Evolutionary conservation across 805 yeast species (phyloP).

Genomic region (Torulaspora quercuum): DNA sequence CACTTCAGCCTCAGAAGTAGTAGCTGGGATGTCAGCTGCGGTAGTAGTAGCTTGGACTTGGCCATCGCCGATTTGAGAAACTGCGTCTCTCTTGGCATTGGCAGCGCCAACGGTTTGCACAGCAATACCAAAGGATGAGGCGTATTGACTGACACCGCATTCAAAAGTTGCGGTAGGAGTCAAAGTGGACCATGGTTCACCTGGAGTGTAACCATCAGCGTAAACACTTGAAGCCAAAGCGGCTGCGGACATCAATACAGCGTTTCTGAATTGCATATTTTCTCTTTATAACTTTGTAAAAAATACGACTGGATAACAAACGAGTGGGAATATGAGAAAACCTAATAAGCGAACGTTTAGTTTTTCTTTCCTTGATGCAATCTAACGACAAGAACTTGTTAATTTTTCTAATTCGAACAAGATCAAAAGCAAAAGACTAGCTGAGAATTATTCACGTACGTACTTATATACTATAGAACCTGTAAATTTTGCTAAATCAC

Average conservation of each 20-base stretch:
- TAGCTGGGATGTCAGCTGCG: conserved; percentile 29
- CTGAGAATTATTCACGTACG: too few relatives aligned
- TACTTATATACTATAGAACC: too few relatives aligned
- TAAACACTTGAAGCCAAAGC: conserved; percentile 46
- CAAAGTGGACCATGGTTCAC: conserved; percentile 65
- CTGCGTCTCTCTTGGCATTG: conserved; percentile 38
- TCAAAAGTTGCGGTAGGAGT: conserved; percentile 57
- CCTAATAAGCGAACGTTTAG: conserved; percentile 9
- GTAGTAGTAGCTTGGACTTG: conserved; percentile 36
- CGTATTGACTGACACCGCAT: conserved; percentile 55
- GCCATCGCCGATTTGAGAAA: conserved; percentile 47
- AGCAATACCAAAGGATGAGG: conserved; percentile 63
- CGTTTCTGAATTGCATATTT: conserved; percentile 24
- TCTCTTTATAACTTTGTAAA: not conserved
- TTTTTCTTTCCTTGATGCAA: not conserved
- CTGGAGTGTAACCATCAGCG: conserved; percentile 57
- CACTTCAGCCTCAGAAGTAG: conserved; percentile 32
- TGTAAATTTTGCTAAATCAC: too few relatives aligned
- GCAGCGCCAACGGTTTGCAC: conserved; percentile 46
- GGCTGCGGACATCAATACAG: conserved; percentile 31
- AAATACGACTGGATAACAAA: conserved; percentile 1
- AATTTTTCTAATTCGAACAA: too few relatives aligned
- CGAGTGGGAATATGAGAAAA: conserved; percentile 1
- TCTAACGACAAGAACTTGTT: too few relatives aligned
- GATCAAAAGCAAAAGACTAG: too few relatives aligned